A percentile compares a stretch with the other conserved stretches of the same genome.
These are phyloP conservation scores for Amanita fuliginea DNA, from an alignment of 768 basidiomycete species.

Conservation along the genomic window DNA sequence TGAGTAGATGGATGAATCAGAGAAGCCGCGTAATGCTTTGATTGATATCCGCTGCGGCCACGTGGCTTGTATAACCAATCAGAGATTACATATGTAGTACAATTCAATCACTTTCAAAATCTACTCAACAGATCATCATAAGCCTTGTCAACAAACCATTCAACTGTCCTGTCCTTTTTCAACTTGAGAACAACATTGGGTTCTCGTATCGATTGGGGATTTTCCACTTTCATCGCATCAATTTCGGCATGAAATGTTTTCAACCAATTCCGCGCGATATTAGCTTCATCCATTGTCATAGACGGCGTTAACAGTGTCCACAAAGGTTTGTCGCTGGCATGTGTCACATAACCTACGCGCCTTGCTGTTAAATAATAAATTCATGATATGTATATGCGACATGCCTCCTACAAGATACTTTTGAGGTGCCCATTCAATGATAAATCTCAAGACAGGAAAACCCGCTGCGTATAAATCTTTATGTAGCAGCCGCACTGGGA, in stretches of 20 bases:
- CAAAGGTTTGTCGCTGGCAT: slow-evolving; percentile 50
- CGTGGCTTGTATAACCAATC: not conserved
- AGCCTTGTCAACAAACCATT: slow-evolving; percentile 41
- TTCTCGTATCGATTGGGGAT: slow-evolving; percentile 12
- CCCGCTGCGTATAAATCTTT: slow-evolving; percentile 43
- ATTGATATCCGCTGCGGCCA: not conserved
- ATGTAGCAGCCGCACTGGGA: slow-evolving; percentile 53
- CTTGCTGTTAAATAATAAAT: not conserved
- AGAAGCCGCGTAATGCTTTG: not conserved
- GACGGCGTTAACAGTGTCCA: slow-evolving; percentile 49
- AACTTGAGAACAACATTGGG: slow-evolving; percentile 37
- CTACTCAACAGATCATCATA: slow-evolving; percentile 41
- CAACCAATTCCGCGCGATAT: slow-evolving; percentile 46
- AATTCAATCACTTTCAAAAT: slow-evolving; percentile 9
- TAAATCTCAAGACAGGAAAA: slow-evolving; percentile 60
- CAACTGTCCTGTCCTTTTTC: slow-evolving; percentile 36
- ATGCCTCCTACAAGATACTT: slow-evolving; percentile 43
- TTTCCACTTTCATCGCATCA: slow-evolving; percentile 21
- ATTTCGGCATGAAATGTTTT: slow-evolving; percentile 6
- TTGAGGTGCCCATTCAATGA: slow-evolving; percentile 61
- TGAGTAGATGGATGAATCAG: not conserved
- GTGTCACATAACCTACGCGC: slow-evolving; percentile 53
- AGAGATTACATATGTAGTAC: no score
- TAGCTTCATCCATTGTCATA: slow-evolving; percentile 34
- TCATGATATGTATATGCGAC: slow-evolving; percentile 5